Base-by-base conservation (phyloP, 257 asterid species). In the Buddleja alternifolia region DNA sequence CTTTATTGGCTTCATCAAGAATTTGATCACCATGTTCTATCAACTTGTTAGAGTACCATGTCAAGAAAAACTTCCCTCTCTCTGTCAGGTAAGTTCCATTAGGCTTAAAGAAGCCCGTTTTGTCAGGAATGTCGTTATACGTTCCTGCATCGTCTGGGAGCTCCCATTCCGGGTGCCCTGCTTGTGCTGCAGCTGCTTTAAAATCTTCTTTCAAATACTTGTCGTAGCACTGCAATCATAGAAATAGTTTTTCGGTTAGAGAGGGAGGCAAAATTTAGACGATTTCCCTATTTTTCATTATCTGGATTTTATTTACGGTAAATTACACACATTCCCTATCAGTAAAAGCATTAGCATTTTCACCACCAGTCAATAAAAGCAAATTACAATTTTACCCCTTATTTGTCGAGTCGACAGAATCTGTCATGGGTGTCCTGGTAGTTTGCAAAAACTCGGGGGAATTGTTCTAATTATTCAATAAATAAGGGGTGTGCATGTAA, bases 21-120 rank as follows among this genome's bases (percentile, higher is more conserved):
- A 92, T 85, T 51, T 80, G 96, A 79, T 92, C 95, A n/a, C 89
- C 97, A 63, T 92, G 97, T 50, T 81, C 81, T 44, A 89, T 72
- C 34, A 89, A 56, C 81, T 84, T 82, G 80, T 78, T 85, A 0
- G 97, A 84, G 32, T 92, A 92, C 97, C 96, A 92, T 47, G 73
- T 77, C 62, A 89, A 65, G 78, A 92, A 92, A 64, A 92, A 89
- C 59, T 84, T 82, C 36, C 97, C 95, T 14, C 82, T 81, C 12
- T 89, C 86, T 7, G 93, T 84, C 32, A 39, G 61, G 72, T 89
- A 89, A 24, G 88, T 91, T 55, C 97, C 92, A 6, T 83, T 79
- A n/a, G 74, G 48, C 52, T 71, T 64, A 60, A 92, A 92, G 70
- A 92, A 92, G 1, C 82, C 84, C 0, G 90, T 85, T 62, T 80